These are phyloP conservation scores for Suhomyces bribrorum DNA, from an alignment of 1,139 yeast species.

Conservation along the genomic window DNA sequence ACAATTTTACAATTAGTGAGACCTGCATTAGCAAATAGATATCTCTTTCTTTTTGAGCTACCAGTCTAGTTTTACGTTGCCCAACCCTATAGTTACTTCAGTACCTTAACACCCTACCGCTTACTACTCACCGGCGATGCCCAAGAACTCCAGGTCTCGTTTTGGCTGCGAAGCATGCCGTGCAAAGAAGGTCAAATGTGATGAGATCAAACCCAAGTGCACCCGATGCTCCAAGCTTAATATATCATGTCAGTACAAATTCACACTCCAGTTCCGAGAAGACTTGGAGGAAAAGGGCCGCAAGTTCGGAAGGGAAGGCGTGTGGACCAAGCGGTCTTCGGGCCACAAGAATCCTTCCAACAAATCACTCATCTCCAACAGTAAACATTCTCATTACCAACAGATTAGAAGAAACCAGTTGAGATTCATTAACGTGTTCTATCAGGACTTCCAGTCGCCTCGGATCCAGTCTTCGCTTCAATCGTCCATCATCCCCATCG, in stretches of 20 bases:
- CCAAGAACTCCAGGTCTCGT: constrained; percentile 15
- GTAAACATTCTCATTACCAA: constrained; percentile 18
- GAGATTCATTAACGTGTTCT: constrained; percentile 23
- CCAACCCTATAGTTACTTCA: neutral
- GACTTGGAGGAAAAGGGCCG: constrained; percentile 32
- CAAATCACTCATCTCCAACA: constrained; percentile 15
- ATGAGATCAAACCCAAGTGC: constrained; percentile 47
- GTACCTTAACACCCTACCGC: no score
- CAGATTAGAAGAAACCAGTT: constrained; percentile 17
- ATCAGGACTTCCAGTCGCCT: constrained; percentile 14
- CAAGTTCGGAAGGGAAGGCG: constrained; percentile 36
- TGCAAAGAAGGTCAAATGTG: constrained; percentile 37
- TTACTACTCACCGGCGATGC: no score
- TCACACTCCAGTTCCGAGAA: constrained; percentile 30
- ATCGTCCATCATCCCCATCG: constrained; percentile 25
- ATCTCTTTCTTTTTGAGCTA: no score
- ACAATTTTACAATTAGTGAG: no score
- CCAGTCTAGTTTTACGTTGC: no score
- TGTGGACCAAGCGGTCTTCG: constrained; percentile 22
- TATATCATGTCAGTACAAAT: constrained; percentile 27
- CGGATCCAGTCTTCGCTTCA: constrained; percentile 14
- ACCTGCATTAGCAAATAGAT: no score
- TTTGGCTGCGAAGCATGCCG: constrained; percentile 23
- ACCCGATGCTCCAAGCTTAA: constrained; percentile 33
- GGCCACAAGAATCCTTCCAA: neutral